A percentile compares a stretch with the other conserved stretches of the same genome.
Conservation (phyloP, 2,329 filamentous ascomycete species). For the Bipolaris gigantea region DNA sequence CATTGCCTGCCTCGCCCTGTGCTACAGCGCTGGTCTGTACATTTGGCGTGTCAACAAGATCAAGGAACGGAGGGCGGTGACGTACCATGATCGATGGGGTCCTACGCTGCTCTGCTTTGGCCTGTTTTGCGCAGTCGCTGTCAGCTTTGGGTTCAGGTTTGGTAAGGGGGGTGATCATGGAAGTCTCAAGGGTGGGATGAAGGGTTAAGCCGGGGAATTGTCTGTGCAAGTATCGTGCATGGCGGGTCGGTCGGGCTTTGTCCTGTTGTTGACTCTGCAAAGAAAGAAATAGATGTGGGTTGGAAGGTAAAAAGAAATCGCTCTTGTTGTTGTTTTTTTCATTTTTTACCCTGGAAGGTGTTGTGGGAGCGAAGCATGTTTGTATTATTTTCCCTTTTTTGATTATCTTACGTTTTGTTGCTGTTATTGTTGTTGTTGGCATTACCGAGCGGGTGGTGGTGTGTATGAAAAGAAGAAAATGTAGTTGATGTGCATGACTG, state of each 20-base stretch:
- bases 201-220: slow-evolving; percentile 1
- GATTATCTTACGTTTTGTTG: not conserved
- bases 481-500: too few species aligned
- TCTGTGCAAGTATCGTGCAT: too few species aligned
- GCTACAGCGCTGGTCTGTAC: slow-evolving; percentile 83
- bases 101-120: slow-evolving; percentile 75
- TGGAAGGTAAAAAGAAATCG: not conserved
- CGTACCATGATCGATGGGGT: slow-evolving; percentile 88
- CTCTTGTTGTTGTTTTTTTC: not conserved
- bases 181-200: slow-evolving; percentile 39
- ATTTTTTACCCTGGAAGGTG: not conserved
- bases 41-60: slow-evolving; percentile 87
- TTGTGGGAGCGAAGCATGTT: not conserved
- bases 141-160: slow-evolving; percentile 83
- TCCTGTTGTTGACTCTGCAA: too few species aligned
- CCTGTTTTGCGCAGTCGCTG: slow-evolving; percentile 70
- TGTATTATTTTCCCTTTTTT: not conserved
- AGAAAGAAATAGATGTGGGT: not conserved
- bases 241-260: too few species aligned
- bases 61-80: slow-evolving; percentile 77
- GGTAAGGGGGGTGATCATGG: slow-evolving; percentile 54
- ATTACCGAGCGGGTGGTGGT: not conserved
- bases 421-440: not conserved
- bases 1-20: slow-evolving; percentile 74
- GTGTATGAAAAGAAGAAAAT: not conserved